Evolutionary conservation across 2,329 filamentous ascomycete genomes (phyloP), one percentile per base, ranked within the genome.

Genomic region (Colletotrichum sidae): DNA sequence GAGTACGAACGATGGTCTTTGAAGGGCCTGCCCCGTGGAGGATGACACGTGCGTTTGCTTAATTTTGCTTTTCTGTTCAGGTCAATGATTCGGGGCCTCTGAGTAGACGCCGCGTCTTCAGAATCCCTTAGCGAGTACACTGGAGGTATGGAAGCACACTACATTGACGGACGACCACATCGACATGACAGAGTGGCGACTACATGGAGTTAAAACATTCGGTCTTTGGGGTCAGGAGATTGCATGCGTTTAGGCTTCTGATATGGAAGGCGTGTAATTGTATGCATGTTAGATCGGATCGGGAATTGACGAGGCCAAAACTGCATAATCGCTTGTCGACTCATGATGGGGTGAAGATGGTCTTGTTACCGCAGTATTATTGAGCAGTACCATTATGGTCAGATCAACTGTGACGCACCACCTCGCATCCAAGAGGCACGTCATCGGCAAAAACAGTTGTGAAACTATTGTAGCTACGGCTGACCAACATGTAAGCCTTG

Each of bases 1-100:
- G n/a, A 85, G 82, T 71, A 79, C 78, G 75, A 74, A 71, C 35
- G 82, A 84, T 54, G 76, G 76, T 9, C 70, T 83, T 72, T 82
- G 75, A 73, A 45, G 49, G 53, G 55, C 44, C 44, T n/a, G 3
- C 44, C 7, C 1, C 34, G 34, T 17, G 10, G 6, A 17, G 10
- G 44, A n/a, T 17, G 13, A 46, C n/a, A 46, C 25, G 6, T 5
- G 8, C 44, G 17, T 10, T 33, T 46, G 44, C 25, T 46, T 46
- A 10, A 10, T 46, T 46, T 15, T 10, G 2, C 15, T 46, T n/a
- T 10, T 46, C 5, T 46, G 8, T 12, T 46, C 8, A 46, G 44
- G 15, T 46, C 25, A 25, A 25, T 46, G 15, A 46, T 17, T 41
- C 38, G 38, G 38, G 38, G 38, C 13, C 38, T 13, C 25, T 25